Evolutionary conservation across 768 basidiomycete genomes (phyloP).

Genomic region (Lepiota venenata): DNA sequence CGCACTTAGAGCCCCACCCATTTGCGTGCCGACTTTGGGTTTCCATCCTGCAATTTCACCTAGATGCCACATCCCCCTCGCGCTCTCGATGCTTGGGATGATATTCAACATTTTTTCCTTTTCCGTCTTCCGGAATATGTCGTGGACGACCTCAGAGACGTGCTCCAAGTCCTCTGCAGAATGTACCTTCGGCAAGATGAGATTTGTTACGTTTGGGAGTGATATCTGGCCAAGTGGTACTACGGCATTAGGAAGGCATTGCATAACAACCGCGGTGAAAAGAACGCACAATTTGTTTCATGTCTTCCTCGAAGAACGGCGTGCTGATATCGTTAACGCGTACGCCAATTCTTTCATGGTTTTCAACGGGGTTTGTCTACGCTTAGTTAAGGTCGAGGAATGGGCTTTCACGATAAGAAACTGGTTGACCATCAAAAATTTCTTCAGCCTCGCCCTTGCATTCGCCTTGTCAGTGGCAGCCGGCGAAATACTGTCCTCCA

Average conservation of each 20-base stretch:
- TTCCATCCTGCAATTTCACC: slow-evolving; percentile 71
- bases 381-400: background rate
- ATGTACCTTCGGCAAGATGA: slow-evolving; percentile 87
- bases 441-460: slow-evolving; percentile 51
- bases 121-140: slow-evolving; percentile 24
- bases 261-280: background rate
- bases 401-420: background rate
- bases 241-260: background rate
- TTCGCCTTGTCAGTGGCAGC: slow-evolving; percentile 55
- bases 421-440: slow-evolving; percentile 51
- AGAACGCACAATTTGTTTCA: slow-evolving; percentile 50
- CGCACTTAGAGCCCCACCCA: slow-evolving; percentile 56
- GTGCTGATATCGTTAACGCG: slow-evolving; percentile 68
- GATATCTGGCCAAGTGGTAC: slow-evolving; percentile 17
- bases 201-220: slow-evolving; percentile 46
- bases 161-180: slow-evolving; percentile 60
- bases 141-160: slow-evolving; percentile 48
- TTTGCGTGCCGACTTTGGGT: slow-evolving; percentile 40
- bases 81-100: slow-evolving; percentile 86
- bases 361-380: slow-evolving; percentile 28
- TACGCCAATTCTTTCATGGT: slow-evolving; percentile 55
- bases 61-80: slow-evolving; percentile 62
- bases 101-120: slow-evolving; percentile 43
- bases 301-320: slow-evolving; percentile 62
- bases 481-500: slow-evolving; percentile 84